Base-by-base conservation (phyloP, 2,329 filamentous ascomycete species). In the Monosporascus sp. region DNA sequence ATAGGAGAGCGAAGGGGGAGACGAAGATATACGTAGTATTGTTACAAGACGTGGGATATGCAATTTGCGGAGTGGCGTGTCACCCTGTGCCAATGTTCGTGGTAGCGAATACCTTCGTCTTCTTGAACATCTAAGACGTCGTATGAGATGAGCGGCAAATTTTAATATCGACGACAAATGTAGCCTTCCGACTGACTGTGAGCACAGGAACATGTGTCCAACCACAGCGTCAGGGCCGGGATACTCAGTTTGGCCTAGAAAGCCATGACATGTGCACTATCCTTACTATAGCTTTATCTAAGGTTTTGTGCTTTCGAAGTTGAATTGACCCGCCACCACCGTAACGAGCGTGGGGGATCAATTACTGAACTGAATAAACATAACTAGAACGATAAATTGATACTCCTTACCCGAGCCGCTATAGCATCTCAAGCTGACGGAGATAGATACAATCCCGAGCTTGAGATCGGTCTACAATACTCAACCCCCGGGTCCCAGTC, bases 151-250 rank as follows among this genome's bases (percentile, higher is more conserved):
- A 52, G 57, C 53, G 55, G 59, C 56, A 52, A 59, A 59, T 57
- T 62, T 60, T 64, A 62, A 64, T 62, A 53, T 62, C 60, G 34
- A 56, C 52, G 20, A 53, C 58, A 57, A 55, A 56, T 60, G 55
- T 49, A 20, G 47, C 31, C 14, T 7, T 41, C 45, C 9, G 43
- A 49, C 47, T 58, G 51, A 61, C 37, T n/a, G 37, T 40, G 9
- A 40, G 37, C 37, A 11, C 16, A 40, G 37, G 37, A 34, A 34
- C 11, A 14, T 34, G 31, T 11, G 14, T 14, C 31, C 31, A 14
- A 34, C 31, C 31, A 34, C 9, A 34, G 11, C 4, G 9, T 34
- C 1, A 34, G 31, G 27, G 11, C 31, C 31, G 31, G 31, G 31
- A 34, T 34, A 14, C 31, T 34, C 9, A 34, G 31, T 34, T 34